These are phyloP conservation scores for Pichiaceae sp. DNA, from an alignment of 1,139 yeast genomes.

Conservation along the genomic window DNA sequence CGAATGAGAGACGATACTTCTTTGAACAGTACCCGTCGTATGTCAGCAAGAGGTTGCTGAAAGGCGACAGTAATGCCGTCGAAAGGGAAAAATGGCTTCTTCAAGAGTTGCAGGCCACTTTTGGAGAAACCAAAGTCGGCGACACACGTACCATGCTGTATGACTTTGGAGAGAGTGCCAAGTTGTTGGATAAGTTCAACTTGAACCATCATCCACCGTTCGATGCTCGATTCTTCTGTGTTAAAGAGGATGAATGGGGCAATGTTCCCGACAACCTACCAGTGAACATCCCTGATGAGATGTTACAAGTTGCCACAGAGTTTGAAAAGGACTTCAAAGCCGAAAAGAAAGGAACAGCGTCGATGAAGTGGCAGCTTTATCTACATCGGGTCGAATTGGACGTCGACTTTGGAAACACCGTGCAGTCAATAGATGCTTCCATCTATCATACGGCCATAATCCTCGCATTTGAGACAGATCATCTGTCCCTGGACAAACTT, in stretches of 20 bases:
- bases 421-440: constrained; percentile 12
- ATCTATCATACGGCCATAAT: constrained; percentile 17
- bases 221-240: constrained; percentile 5
- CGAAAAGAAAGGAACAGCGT: constrained; percentile 4
- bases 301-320: constrained; percentile 3
- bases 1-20: background rate
- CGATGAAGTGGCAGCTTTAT: constrained; percentile 13
- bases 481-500: constrained; percentile 6
- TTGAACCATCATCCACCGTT: background rate
- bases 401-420: background rate
- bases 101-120: background rate
- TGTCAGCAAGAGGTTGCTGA: constrained; percentile 1
- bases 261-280: constrained; percentile 13
- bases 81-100: background rate
- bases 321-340: constrained; percentile 7
- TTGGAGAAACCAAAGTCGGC: background rate
- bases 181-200: background rate
- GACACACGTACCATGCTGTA: background rate
- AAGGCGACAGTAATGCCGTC: background rate
- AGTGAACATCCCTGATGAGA: constrained; percentile 8
- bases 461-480: constrained; percentile 12
- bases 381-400: constrained; percentile 4
- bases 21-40: background rate
- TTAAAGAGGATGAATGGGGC: constrained; percentile 12
- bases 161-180: background rate